Evolutionary conservation across 2,329 filamentous ascomycete genomes (phyloP).

Genomic region (Exserohilum rostratum): DNA sequence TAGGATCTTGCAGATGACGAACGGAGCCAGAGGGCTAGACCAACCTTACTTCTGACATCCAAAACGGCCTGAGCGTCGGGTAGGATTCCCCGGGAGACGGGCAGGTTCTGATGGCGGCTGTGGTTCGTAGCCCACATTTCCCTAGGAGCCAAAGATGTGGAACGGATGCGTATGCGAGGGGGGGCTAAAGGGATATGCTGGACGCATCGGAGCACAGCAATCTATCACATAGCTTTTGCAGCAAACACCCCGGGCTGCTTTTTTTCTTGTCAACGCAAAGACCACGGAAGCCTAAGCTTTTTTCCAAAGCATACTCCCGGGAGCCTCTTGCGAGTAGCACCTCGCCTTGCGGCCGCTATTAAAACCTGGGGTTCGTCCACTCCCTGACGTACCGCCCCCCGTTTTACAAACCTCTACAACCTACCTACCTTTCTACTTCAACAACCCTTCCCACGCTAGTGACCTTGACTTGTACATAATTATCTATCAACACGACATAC

Average conservation of each 20-base stretch:
- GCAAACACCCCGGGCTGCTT: constrained; percentile 23
- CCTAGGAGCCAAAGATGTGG: constrained; percentile 31
- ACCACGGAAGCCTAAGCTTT: constrained; percentile 30
- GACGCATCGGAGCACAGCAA: constrained; percentile 36
- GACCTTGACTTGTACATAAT: not conserved
- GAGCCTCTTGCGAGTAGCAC: constrained; percentile 32
- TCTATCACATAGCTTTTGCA: constrained; percentile 36
- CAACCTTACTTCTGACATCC: constrained; percentile 27
- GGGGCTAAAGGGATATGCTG: constrained; percentile 30
- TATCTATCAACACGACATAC: not conserved
- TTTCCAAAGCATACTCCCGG: constrained; percentile 29
- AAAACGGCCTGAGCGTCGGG: constrained; percentile 39
- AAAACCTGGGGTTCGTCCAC: constrained; percentile 26
- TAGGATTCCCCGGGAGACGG: constrained; percentile 37
- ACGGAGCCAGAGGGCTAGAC: constrained; percentile 32
- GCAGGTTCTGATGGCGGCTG: constrained; percentile 30
- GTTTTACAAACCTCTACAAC: not conserved
- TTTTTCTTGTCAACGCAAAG: constrained; percentile 24
- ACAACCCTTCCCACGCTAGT: not conserved
- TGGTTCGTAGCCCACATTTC: constrained; percentile 29
- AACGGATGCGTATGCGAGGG: constrained; percentile 39
- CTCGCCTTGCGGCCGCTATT: constrained; percentile 22
- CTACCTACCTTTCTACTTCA: not conserved
- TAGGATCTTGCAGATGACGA: constrained; percentile 34
- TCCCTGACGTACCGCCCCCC: constrained; percentile 6